These are phyloP conservation scores for Medicago ruthenica DNA, from an alignment of 306 rosid species.

Conservation along the genomic window DNA sequence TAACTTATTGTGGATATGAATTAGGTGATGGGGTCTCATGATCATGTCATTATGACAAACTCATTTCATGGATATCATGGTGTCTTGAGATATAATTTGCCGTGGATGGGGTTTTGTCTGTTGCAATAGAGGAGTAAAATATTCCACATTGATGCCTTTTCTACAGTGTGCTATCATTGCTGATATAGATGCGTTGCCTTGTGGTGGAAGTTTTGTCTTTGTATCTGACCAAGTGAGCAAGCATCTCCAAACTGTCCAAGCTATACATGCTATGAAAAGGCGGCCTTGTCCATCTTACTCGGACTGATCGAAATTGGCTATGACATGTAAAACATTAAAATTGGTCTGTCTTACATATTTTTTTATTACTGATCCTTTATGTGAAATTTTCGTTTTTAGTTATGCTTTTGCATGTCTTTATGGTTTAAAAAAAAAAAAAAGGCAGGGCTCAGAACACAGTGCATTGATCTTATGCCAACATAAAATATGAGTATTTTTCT, in stretches of 20 bases:
- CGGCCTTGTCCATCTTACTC: neutral
- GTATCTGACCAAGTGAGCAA: constrained; percentile 17
- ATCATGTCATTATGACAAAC: constrained; percentile 21
- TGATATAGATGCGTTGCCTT: neutral
- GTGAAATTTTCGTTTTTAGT: neutral
- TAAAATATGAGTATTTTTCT: too few relatives aligned
- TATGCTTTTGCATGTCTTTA: neutral
- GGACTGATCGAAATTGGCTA: neutral
- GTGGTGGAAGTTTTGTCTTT: neutral
- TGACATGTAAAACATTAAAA: neutral
- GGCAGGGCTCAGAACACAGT: neutral
- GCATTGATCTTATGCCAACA: too few relatives aligned
- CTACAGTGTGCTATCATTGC: neutral
- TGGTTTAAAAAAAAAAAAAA: neutral
- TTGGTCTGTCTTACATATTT: neutral
- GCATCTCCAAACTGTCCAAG: constrained; percentile 26
- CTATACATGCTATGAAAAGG: constrained; percentile 24
- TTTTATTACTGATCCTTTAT: neutral
- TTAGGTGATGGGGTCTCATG: constrained; percentile 23
- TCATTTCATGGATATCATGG: constrained; percentile 26
- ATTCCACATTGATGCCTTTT: neutral
- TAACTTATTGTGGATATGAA: constrained; percentile 17
- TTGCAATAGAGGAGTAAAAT: constrained; percentile 5
- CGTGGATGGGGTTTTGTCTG: constrained; percentile 5
- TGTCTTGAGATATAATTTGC: neutral